A percentile compares a stretch with the other conserved stretches of the same genome.
Evolutionary conservation across 257 asterid species (phyloP).

Genomic region (Nicotiana sylvestris): DNA sequence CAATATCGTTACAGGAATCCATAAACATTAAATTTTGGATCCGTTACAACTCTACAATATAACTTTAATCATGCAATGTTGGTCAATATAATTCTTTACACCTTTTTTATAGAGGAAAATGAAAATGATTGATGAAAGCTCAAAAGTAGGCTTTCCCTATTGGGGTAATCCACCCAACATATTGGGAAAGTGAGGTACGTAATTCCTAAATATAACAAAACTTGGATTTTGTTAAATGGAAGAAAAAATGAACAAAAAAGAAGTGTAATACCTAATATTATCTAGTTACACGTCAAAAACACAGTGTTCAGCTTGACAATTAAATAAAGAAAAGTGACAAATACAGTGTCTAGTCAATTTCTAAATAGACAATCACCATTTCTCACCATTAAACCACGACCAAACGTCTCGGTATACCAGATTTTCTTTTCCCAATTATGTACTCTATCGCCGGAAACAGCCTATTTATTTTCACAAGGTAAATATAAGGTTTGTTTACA

Average conservation of each 20-base stretch:
- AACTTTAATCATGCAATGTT: not conserved
- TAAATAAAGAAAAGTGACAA: not conserved
- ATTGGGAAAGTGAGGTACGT: not conserved
- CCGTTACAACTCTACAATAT: no score
- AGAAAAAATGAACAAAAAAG: not conserved
- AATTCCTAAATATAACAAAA: not conserved
- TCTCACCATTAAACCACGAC: no score
- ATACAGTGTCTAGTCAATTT: not conserved
- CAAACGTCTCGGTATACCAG: not conserved
- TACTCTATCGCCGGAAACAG: not conserved
- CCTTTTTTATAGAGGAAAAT: not conserved
- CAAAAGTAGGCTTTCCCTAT: not conserved
- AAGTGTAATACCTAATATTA: not conserved
- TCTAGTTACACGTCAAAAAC: not conserved
- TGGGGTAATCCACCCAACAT: not conserved
- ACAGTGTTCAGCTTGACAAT: not conserved
- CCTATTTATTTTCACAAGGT: no score
- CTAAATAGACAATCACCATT: not conserved
- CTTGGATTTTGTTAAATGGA: not conserved
- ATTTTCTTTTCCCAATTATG: not conserved
- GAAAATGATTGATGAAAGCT: slow-evolving; percentile 1
- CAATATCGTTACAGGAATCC: no score
- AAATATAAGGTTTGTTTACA: no score
- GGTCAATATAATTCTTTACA: not conserved
- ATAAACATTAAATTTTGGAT: no score